Base-by-base conservation (phyloP, 495 filamentous ascomycete genomes). In the Penicillium cataractarum region DNA sequence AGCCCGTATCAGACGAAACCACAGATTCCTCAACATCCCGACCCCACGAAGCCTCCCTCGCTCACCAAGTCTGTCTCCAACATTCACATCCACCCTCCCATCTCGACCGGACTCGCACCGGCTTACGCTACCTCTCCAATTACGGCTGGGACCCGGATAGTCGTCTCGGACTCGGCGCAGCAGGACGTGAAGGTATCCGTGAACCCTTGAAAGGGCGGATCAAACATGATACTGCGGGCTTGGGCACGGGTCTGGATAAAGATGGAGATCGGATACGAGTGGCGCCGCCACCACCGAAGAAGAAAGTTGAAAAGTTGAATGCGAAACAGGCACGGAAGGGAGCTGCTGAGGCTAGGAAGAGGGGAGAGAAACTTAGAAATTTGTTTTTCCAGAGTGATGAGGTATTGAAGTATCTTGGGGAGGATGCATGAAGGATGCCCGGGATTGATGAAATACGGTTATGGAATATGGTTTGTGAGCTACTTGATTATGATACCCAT, bases 141-240 rank as follows among this genome's bases (percentile, higher is more conserved):
- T 87, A 92, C 64, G 93, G 94, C 39, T 98, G 92, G 90, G 91
- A 97, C 71, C 92, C 91, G 0, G 93, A 98, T 75, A 82, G 85
- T 37, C 76, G 92, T 24, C 67, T 77, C 6, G 93, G 93, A 0
- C 82, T 98, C 0, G 93, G 93, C 0, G 82, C 81, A 21, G 63
- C 71, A 1, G 88, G 90, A 1, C 75, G 78, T 7, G 85, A 93
- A 69, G 94, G 93, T 3, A 89, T 91, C 31, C 78, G 85, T 52
- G 87, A 84, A 63, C 94, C 93, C 0, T 74, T 97, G 61, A 94
- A 93, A 66, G 76, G 83, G 7, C 86, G 83, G 58, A 75, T 82
- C 39, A 97, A 96, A 75, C 83, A 86, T 61, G 87, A 93, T 72
- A 91, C 84, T 13, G 76, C 89, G 21, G 93, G 92, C 0, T 72